Evolutionary conservation across 2,329 filamentous ascomycete genomes (phyloP), one percentile per base, ranked within the genome.

Genomic region (Ciborinia camelliae): DNA sequence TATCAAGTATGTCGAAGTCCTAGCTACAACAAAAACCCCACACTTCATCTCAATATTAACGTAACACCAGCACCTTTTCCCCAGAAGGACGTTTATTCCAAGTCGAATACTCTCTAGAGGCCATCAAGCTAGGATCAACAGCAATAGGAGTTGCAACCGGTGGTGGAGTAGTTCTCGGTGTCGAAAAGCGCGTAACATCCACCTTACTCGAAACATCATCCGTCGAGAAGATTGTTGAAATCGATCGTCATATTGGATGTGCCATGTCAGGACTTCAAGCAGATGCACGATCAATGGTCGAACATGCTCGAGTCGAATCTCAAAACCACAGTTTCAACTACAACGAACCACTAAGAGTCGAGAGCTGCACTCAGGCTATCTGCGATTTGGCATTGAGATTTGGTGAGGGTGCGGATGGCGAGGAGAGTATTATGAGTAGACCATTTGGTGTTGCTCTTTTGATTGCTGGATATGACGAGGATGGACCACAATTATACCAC

Each of bases 91-190:
- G 95, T 81, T 91, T 99, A 79, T 99, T 99, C 86, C 95, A 99
- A 84, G 95, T 99, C 83, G 95, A 99, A 90, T 99, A 99, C 87
- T 98, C 95, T 67, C 90, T 99, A 79, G 95, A 99, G 84, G 95
- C 95, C 80, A 99, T 99, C 87, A 99, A 99, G 84, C 91, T 98
- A 72, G 95, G 95, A 73, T 96, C 91, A 75, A 99, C 95, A 73
- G 95, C 95, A 76, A 99, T 99, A 81, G 95, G 95, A 74, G 93
- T 99, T 71, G 92, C 95, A 74, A 99, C 95, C 57, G 90, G 91
- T 65, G 91, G 96, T 77, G 95, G 95, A 75, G 93, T 98, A 68
- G 90, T 99, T 76, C 89, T 99, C 60, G 95, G 95, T 72, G 95
- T 99, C 70, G 95, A 99, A 83, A 99, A 99, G 87, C 93, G 95